Percentiles rank a stretch among this genome's conserved stretches.
phyloP scores from a whole-genome alignment of 1,139 yeast genomes.

The Scheffersomyces insectosa region DNA sequence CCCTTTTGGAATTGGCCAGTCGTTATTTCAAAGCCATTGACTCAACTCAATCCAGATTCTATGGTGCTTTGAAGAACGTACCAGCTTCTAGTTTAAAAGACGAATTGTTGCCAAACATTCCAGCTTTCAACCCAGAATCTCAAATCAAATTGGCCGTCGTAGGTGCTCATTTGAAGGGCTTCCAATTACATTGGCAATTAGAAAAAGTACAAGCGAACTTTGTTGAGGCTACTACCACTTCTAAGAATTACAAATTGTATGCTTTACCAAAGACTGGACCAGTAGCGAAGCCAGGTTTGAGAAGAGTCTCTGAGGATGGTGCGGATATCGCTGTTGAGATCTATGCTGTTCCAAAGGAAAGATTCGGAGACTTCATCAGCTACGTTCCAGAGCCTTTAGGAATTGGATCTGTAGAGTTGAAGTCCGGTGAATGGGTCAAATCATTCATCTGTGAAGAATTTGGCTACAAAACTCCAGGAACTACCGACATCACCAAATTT shows the following conservation, averaged over 20 bases:
- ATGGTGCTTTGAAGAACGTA: constrained; percentile 45
- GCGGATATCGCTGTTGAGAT: constrained; percentile 70
- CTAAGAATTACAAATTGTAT: constrained; percentile 72
- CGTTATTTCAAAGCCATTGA: constrained; percentile 53
- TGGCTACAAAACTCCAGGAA: constrained; percentile 71
- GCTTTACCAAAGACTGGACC: constrained; percentile 85
- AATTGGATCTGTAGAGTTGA: constrained; percentile 85
- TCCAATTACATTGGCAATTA: constrained; percentile 93
- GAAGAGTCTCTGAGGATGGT: constrained; percentile 63
- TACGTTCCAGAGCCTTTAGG: constrained; percentile 96
- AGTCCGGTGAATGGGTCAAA: constrained; percentile 78
- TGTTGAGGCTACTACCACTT: constrained; percentile 63
- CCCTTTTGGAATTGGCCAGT: constrained; percentile 79
- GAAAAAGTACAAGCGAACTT: constrained; percentile 82
- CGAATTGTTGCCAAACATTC: constrained; percentile 39
- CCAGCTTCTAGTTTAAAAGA: constrained; percentile 34
- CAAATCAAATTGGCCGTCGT: constrained; percentile 78
- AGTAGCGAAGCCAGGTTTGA: constrained; percentile 82
- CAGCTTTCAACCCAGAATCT: constrained; percentile 22
- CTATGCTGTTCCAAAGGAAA: constrained; percentile 75
- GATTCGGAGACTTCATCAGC: constrained; percentile 77
- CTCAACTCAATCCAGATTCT: constrained; percentile 24
- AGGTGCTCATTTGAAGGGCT: constrained; percentile 90
- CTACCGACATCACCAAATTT: constrained; percentile 73
- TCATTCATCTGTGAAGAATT: constrained; percentile 92